Evolutionary conservation across 1,284 basidiomycete species (phyloP), one percentile per base, ranked within the genome.

Genomic region (Malassezia slooffiae): DNA sequence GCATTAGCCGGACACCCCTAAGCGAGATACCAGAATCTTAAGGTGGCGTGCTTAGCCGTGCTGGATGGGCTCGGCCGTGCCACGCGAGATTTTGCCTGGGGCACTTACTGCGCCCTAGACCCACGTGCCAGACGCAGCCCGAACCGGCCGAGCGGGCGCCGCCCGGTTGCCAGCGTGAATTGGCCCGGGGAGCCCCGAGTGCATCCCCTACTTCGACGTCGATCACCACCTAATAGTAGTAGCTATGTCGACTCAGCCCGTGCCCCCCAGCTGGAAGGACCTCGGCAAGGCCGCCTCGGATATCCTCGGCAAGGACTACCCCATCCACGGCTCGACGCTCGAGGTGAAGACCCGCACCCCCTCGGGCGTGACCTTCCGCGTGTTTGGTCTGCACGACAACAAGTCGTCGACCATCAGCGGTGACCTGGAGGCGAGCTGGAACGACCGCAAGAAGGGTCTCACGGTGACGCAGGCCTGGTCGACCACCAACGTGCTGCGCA

Each of bases 311-410:
- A 90, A 85, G 78, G 93, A 97, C 77, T 95, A 83, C 77, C 82
- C 80, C 66, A 83, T 89, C 78, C 74, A 76, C 63, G 83, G 80
- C 34, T 82, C 70, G 50, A 59, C 65, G 42, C 62, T 73, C 47
- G 71, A 72, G 61, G 83, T 90, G 71, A 96, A 96, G 80, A 97
- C 91, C 57, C 80, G 83, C 72, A 87, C 91, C 4, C 86, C 90
- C 38, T 72, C 71, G 66, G 63, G 64, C 52, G 72, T 73, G 37
- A 65, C 67, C 42, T 73, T 73, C 71, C 67, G 67, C 41, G 70
- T 70, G 36, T 60, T 70, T 40, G 67, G 67, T 35, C 52, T 62
- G 38, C 60, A 64, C 38, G 67, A 70, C 55, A 57, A 57, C 51
- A 67, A 67, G 60, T 57, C 55, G 28, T 58, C 60, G 48, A 43